These are phyloP conservation scores for Calocybe gambosa DNA, from an alignment of 1,284 basidiomycete species.

Conservation along the genomic window DNA sequence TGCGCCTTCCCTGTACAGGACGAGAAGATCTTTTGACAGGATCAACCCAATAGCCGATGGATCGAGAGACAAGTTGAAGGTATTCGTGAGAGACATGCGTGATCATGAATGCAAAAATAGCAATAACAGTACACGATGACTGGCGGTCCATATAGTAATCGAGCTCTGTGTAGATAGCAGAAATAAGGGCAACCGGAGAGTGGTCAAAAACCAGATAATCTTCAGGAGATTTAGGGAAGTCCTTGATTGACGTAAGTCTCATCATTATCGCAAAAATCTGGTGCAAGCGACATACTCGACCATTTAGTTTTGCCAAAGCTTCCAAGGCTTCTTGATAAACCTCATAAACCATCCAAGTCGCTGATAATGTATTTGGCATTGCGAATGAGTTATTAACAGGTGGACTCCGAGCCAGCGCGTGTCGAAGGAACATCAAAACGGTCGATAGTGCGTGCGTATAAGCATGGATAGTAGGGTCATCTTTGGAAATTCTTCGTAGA, in stretches of 20 bases:
- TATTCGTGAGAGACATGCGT: conserved; percentile 57
- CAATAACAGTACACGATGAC: conserved; percentile 39
- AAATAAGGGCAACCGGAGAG: conserved; percentile 44
- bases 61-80: conserved; percentile 44
- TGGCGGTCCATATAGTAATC: conserved; percentile 43
- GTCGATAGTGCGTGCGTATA: conserved; percentile 60
- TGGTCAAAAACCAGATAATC: conserved; percentile 38
- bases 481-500: conserved; percentile 31
- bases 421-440: conserved; percentile 44
- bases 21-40: conserved; percentile 19
- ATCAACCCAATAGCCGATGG: conserved; percentile 49
- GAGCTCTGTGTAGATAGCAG: conserved; percentile 49
- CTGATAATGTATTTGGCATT: conserved; percentile 28
- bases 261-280: neutral
- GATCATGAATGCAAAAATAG: conserved; percentile 58
- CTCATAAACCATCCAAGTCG: conserved; percentile 48
- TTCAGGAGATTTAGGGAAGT: conserved; percentile 30
- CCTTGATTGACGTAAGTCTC: conserved; percentile 25
- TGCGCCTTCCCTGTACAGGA: conserved; percentile 21
- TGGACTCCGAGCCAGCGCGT: conserved; percentile 33
- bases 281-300: conserved; percentile 39
- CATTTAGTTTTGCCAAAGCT: conserved; percentile 48
- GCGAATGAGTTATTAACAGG: conserved; percentile 20
- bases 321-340: conserved; percentile 43
- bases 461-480: conserved; percentile 53